Evolutionary conservation across 257 asterid genomes (phyloP).

Genomic region (Forsythia viridissima): DNA sequence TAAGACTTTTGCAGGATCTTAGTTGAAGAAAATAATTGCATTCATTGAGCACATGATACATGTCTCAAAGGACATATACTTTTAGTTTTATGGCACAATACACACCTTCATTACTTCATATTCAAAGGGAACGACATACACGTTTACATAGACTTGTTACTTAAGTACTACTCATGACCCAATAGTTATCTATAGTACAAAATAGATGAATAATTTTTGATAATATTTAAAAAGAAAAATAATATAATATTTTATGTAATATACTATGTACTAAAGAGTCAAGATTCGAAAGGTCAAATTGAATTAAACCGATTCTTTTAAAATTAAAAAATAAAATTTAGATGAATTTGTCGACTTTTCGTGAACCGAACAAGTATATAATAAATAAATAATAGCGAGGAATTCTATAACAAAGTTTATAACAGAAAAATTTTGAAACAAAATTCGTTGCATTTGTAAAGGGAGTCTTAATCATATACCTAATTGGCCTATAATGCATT

Average conservation of each 20-base stretch:
- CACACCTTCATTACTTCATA: not conserved
- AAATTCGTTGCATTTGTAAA: not conserved
- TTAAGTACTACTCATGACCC: not conserved
- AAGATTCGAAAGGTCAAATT: too few relatives aligned
- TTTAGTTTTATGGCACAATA: too few relatives aligned
- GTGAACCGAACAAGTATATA: too few relatives aligned
- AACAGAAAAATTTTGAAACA: not conserved
- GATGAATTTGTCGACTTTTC: too few relatives aligned
- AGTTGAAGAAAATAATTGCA: not conserved
- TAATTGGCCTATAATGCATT: not conserved
- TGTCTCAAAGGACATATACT: not conserved
- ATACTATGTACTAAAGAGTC: not conserved
- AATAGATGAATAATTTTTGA: not conserved
- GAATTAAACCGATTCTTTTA: too few relatives aligned
- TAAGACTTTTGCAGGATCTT: not conserved
- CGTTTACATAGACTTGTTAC: not conserved
- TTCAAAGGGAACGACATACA: not conserved
- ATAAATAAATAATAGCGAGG: too few relatives aligned
- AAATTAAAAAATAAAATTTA: too few relatives aligned
- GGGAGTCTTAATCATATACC: not conserved
- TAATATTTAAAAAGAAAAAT: too few relatives aligned
- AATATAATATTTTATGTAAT: too few relatives aligned
- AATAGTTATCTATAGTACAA: too few relatives aligned
- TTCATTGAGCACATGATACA: not conserved
- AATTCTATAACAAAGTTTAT: too few relatives aligned